A percentile compares a stretch with the other conserved stretches of the same genome.
Evolutionary conservation across 2,329 filamentous ascomycete genomes (phyloP).

Genomic region (Sphaerostilbella broomeana): DNA sequence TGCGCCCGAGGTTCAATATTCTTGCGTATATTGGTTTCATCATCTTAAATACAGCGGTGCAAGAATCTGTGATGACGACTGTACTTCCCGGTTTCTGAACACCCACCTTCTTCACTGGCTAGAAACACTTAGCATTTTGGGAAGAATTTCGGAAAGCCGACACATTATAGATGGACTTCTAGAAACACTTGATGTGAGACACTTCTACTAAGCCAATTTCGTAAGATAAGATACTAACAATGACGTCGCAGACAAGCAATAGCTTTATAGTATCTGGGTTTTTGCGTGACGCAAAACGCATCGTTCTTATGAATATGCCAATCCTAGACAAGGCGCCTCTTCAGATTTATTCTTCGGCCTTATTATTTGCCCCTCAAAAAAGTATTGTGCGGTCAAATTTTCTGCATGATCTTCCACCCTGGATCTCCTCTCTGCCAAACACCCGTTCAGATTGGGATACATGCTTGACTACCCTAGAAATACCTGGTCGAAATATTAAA

Average conservation of each 20-base stretch:
- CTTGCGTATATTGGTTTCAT: constrained; percentile 33
- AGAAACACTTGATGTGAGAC: background rate
- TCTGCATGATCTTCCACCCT: constrained; percentile 10
- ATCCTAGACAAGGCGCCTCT: constrained; percentile 18
- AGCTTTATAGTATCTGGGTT: background rate
- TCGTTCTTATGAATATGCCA: constrained; percentile 9
- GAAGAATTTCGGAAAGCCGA: constrained; percentile 13
- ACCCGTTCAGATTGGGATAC: background rate
- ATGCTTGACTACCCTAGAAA: background rate
- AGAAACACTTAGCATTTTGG: constrained; percentile 31
- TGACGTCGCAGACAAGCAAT: background rate
- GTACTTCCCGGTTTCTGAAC: constrained; percentile 29
- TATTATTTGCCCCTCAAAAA: constrained; percentile 20
- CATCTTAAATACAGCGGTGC: constrained; percentile 25
- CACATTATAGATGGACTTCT: constrained; percentile 7
- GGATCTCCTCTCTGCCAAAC: constrained; percentile 9
- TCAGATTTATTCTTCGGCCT: constrained; percentile 21
- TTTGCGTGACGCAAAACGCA: constrained; percentile 16
- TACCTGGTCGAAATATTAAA: accelerated
- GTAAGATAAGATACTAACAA: background rate
- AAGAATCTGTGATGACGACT: constrained; percentile 23
- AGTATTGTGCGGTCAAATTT: constrained; percentile 17
- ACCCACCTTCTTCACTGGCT: constrained; percentile 36
- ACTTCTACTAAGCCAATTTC: background rate
- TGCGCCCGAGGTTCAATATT: constrained; percentile 31